Conservation (phyloP, 163 green algal species). For the Chlamydomonas reinhardtii region DNA sequence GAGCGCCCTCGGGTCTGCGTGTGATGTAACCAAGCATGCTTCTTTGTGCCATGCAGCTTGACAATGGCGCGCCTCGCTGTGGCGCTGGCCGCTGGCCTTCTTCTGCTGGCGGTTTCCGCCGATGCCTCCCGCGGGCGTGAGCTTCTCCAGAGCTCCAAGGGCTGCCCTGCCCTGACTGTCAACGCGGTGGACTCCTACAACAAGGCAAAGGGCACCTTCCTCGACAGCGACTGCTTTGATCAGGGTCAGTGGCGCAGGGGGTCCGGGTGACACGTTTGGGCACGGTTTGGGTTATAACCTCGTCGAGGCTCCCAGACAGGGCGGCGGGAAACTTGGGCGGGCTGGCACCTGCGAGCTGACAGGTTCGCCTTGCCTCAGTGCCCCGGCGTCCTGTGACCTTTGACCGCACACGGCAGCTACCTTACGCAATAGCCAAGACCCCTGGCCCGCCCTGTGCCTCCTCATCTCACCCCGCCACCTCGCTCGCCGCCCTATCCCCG, state of each 20-base stretch:
- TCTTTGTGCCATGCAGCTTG: too few relatives aligned
- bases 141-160: too few relatives aligned
- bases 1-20: too few relatives aligned
- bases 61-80: too few relatives aligned
- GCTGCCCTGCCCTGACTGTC: background rate
- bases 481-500: too few relatives aligned
- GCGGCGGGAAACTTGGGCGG: too few relatives aligned
- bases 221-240: background rate
- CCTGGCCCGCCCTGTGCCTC: background rate
- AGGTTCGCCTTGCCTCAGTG: background rate
- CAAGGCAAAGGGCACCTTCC: background rate
- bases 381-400: background rate
- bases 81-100: too few relatives aligned
- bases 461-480: background rate
- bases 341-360: too few relatives aligned
- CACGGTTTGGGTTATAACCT: background rate
- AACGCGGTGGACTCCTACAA: background rate
- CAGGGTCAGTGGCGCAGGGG: background rate
- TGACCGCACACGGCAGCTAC: background rate
- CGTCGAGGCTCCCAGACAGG: too few relatives aligned
- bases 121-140: too few relatives aligned
- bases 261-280: background rate
- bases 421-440: background rate
- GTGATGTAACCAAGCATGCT: too few relatives aligned
- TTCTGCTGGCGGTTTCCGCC: too few relatives aligned